A percentile compares a stretch with the other conserved stretches of the same genome.
These are phyloP conservation scores for Pseudognaphalium luteoalbum DNA, from an alignment of 129 eudicot species.

Conservation along the genomic window DNA sequence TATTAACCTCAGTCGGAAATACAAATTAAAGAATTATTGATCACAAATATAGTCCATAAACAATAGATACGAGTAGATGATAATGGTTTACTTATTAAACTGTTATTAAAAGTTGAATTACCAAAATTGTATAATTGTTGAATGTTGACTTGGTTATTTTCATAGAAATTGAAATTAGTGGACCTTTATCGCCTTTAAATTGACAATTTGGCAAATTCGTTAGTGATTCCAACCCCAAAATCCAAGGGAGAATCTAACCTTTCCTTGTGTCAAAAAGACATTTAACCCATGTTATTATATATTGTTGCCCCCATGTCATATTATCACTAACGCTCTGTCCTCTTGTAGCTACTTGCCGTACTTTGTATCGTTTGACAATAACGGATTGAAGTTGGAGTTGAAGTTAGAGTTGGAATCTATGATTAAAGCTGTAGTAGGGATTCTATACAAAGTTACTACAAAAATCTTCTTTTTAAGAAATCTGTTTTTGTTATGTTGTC, in stretches of 20 bases:
- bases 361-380: neutral
- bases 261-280: constrained; percentile 35
- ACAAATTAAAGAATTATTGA: neutral
- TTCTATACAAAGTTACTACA: too few relatives aligned
- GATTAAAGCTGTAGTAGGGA: too few relatives aligned
- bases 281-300: constrained; percentile 10
- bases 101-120: constrained; percentile 19
- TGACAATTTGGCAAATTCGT: constrained; percentile 21
- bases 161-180: constrained; percentile 31
- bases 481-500: too few relatives aligned
- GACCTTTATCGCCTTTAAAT: constrained; percentile 27
- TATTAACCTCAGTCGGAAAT: too few relatives aligned
- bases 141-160: constrained; percentile 30
- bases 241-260: constrained; percentile 32
- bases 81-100: constrained; percentile 12
- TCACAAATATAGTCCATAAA: neutral
- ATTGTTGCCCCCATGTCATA: constrained; percentile 19
- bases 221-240: constrained; percentile 31
- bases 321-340: constrained; percentile 24
- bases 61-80: constrained; percentile 4
- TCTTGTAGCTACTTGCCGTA: constrained; percentile 1
- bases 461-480: too few relatives aligned
- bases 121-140: constrained; percentile 28
- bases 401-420: too few relatives aligned
- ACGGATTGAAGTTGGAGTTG: too few relatives aligned